Evolutionary conservation across 768 basidiomycete species (phyloP).

Genomic region (Rhodosporidiobolus odoratus): DNA sequence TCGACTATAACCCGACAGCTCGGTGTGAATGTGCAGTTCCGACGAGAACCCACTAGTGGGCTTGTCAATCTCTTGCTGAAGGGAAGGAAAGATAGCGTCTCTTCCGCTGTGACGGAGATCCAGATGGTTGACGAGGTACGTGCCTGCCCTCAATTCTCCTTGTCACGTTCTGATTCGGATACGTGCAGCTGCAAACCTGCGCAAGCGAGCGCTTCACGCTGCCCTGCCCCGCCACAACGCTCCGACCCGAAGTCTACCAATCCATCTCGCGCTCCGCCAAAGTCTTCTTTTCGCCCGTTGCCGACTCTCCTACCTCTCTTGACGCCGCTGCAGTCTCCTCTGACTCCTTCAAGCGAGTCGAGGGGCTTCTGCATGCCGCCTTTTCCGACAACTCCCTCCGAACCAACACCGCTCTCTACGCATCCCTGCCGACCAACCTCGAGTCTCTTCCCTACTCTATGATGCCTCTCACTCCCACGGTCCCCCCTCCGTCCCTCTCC

Average conservation of each 20-base stretch:
- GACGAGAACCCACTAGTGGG: slow-evolving; percentile 3
- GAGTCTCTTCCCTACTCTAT: slow-evolving; percentile 7
- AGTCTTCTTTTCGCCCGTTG: slow-evolving; percentile 15
- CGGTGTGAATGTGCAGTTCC: slow-evolving; percentile 18
- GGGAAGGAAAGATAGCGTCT: background rate
- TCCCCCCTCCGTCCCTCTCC: background rate
- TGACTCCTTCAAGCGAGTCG: background rate
- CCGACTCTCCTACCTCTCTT: background rate
- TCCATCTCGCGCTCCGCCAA: slow-evolving; percentile 17
- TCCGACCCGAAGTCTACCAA: slow-evolving; percentile 28
- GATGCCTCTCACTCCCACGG: slow-evolving; percentile 6
- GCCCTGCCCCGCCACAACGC: background rate
- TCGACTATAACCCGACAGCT: slow-evolving; percentile 1
- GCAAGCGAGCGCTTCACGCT: slow-evolving; percentile 2
- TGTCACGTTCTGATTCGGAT: background rate
- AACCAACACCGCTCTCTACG: slow-evolving; percentile 9
- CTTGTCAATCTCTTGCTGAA: slow-evolving; percentile 10
- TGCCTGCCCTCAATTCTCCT: background rate
- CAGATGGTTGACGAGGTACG: slow-evolving; percentile 25
- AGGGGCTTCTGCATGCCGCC: background rate
- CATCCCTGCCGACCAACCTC: slow-evolving; percentile 14
- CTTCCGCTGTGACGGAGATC: slow-evolving; percentile 1
- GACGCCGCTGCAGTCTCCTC: background rate
- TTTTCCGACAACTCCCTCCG: background rate
- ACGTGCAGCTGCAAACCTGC: background rate